Base-by-base conservation (phyloP, 163 green algal genomes). In the Picocystis sp. region DNA sequence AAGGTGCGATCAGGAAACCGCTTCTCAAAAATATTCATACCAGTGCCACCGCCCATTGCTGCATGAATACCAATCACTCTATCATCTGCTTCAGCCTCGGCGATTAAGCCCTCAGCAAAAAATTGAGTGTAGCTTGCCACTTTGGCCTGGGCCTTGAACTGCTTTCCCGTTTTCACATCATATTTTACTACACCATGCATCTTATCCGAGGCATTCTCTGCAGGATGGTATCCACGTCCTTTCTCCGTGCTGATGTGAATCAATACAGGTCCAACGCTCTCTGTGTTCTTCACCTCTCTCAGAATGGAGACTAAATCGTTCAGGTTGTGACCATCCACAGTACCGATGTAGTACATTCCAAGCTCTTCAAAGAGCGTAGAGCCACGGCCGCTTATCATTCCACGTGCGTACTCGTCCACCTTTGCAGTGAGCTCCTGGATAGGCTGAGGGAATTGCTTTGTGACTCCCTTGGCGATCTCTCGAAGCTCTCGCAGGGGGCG, bases 391-490 rank as follows among this genome's bases (percentile, higher is more conserved):
- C 64, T 83, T 59, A 99, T 96, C 85, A 98, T 95, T 45, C 90
- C 90, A 45, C 91, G 83, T n/a, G 90, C 90, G 65, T 99, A 99
- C 79, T 98, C 90, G 56, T 98, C 90, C 52, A 99, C 93, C 75
- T 99, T 98, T 34, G 81, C 77, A n/a, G 89, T 95, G 2, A 91
- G 78, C 55, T 91, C 81, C 52, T 89, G 78, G 24, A 95, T 74
- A 12, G 76, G 69, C 34, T 81, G 75, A 0, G 87, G 87, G 59
- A 99, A 77, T 62, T 93, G 81, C 78, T 95, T 97, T 17, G 83
- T 96, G 13, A 96, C 70, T 35, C 81, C 83, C 75, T 98, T 99
- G 44, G 86, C 90, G 22, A 95, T 82, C 71, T 99, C 90, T 33
- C 90, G 78, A 55, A 99, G 75, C 81, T 97, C 89, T 22, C 89